Conservation (phyloP, 805 yeast genomes). For the Candida khao-thaluensis region DNA sequence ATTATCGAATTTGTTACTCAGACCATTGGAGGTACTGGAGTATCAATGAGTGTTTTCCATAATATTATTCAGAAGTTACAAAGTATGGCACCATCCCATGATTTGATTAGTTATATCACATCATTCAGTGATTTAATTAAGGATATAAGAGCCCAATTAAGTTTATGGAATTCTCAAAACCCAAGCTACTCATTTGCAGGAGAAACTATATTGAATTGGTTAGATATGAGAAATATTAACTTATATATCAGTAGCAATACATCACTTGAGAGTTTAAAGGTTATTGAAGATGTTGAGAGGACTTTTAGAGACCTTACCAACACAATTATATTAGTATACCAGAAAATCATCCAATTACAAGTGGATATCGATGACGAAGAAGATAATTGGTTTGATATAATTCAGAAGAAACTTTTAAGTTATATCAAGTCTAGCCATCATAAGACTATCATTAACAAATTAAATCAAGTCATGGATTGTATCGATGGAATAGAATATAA, state of each 20-base stretch:
- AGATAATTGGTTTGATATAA: conserved; percentile 64
- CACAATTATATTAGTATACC: conserved; percentile 66
- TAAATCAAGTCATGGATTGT: conserved; percentile 33
- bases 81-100: conserved; percentile 15
- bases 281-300: conserved; percentile 42
- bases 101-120: conserved; percentile 19
- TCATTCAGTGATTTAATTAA: conserved; percentile 21
- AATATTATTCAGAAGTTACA: conserved; percentile 18
- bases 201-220: conserved; percentile 50
- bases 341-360: conserved; percentile 48
- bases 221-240: conserved; percentile 20
- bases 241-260: conserved; percentile 26
- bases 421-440: conserved; percentile 45
- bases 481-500: conserved; percentile 40
- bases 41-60: background rate
- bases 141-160: conserved; percentile 26
- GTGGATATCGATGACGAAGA: conserved; percentile 16
- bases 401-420: conserved; percentile 46
- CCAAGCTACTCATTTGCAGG: conserved; percentile 44
- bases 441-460: conserved; percentile 31
- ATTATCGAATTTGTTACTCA: conserved; percentile 34
- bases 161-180: conserved; percentile 33
- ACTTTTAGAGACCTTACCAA: conserved; percentile 52
- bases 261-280: conserved; percentile 17
- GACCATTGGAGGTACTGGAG: conserved; percentile 13